These are phyloP conservation scores for Amesomyces nigricolor DNA, from an alignment of 2,329 filamentous ascomycete species.

Conservation along the genomic window DNA sequence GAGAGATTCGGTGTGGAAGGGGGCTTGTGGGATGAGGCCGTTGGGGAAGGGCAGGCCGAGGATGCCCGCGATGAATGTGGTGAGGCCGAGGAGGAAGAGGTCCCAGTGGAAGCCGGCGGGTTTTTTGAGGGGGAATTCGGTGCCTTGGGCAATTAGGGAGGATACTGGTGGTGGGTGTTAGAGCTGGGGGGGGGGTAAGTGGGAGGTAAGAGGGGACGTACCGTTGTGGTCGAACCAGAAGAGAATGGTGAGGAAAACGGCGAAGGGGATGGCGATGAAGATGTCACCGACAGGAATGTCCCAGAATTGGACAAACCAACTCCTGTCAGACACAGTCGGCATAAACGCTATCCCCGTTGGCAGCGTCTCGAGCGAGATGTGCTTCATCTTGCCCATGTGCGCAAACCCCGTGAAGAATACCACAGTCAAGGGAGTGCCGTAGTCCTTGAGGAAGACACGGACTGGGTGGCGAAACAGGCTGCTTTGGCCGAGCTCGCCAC, in stretches of 20 bases:
- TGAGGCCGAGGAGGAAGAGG: constrained; percentile 71
- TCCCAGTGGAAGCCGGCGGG: constrained; percentile 85
- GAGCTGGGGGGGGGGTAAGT: background rate
- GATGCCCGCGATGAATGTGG: constrained; percentile 68
- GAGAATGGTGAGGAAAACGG: constrained; percentile 71
- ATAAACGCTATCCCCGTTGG: constrained; percentile 74
- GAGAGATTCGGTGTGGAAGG: constrained; percentile 73
- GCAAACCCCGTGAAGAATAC: constrained; percentile 89
- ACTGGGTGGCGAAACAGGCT: constrained; percentile 68
- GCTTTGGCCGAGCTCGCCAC: constrained; percentile 64
- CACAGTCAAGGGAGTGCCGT: constrained; percentile 75
- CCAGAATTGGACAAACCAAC: constrained; percentile 81
- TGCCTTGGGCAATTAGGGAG: constrained; percentile 75
- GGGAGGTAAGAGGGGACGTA: constrained; percentile 32
- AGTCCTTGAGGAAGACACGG: constrained; percentile 81
- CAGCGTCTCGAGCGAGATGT: constrained; percentile 62
- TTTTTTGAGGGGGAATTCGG: constrained; percentile 73
- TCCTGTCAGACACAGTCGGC: constrained; percentile 61
- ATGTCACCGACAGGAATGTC: constrained; percentile 65
- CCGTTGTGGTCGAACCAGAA: constrained; percentile 91
- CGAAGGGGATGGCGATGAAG: constrained; percentile 84
- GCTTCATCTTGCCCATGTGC: constrained; percentile 75
- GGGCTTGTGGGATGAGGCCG: constrained; percentile 76
- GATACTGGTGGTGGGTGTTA: constrained; percentile 49
- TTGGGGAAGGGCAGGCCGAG: constrained; percentile 77